These are phyloP conservation scores for Penstemon barbatus DNA, from an alignment of 257 asterid species.

Conservation along the genomic window DNA sequence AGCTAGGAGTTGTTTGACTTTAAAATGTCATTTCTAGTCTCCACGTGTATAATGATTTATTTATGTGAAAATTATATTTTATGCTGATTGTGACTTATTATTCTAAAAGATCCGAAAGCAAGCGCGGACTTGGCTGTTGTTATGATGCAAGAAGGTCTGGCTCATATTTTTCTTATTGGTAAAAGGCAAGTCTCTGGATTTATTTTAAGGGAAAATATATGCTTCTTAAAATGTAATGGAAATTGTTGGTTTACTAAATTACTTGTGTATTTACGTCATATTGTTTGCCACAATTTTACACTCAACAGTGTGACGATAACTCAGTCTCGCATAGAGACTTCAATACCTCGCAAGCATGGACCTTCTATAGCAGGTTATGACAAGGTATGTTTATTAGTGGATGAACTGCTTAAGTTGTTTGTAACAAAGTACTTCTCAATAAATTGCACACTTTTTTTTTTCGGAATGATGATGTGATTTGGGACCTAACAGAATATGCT, in stretches of 20 bases:
- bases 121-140: constrained; percentile 93
- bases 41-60: no score
- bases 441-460: not conserved
- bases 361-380: constrained; percentile 94
- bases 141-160: constrained; percentile 96
- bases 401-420: not conserved
- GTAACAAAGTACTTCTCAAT: not conserved
- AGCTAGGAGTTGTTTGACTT: no score
- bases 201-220: constrained; percentile 2
- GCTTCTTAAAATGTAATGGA: not conserved
- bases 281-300: not conserved
- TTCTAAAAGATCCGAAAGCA: constrained; percentile 75
- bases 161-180: constrained; percentile 81
- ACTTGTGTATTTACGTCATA: not conserved
- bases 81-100: constrained; percentile 31
- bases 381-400: constrained; percentile 50
- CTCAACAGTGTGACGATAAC: constrained; percentile 73
- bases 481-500: constrained; percentile 13
- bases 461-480: not conserved
- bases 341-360: constrained; percentile 98
- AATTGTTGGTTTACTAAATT: not conserved
- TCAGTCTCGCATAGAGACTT: constrained; percentile 84
- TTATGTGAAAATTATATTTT: no score
- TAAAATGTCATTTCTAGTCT: no score
- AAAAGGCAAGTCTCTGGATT: constrained; percentile 57